Evolutionary conservation across 2,329 filamentous ascomycete species (phyloP).

Genomic region (Hymenoscyphus salicellus): DNA sequence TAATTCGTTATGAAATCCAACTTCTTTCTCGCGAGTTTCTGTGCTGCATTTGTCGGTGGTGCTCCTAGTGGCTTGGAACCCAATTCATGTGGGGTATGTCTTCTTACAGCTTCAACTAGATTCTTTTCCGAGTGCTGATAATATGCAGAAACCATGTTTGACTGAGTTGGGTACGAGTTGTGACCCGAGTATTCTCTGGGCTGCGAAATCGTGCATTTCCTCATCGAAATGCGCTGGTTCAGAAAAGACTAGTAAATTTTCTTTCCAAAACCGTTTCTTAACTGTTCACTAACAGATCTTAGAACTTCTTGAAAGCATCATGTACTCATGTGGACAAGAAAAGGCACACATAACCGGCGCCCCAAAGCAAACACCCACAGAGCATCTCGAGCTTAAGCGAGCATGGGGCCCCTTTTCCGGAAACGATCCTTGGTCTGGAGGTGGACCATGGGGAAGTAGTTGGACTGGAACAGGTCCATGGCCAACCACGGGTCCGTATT

Average conservation of each 20-base stretch:
- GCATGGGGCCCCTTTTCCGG: slow-evolving; percentile 1
- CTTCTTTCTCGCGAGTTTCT: neutral
- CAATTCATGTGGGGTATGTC: neutral
- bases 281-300: neutral
- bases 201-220: slow-evolving; percentile 13
- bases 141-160: neutral
- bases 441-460: slow-evolving; percentile 9
- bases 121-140: neutral
- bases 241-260: slow-evolving; percentile 14
- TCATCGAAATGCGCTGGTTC: slow-evolving; percentile 12
- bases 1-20: slow-evolving; percentile 3
- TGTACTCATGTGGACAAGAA: slow-evolving; percentile 6
- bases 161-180: neutral
- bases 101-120: neutral
- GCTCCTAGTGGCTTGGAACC: neutral
- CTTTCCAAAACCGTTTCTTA: neutral
- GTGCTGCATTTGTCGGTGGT: neutral
- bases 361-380: slow-evolving; percentile 7
- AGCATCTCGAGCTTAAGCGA: neutral
- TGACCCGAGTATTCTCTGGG: neutral
- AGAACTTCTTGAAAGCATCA: slow-evolving; percentile 12
- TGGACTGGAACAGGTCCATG: slow-evolving; percentile 10
- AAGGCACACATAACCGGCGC: slow-evolving; percentile 9
- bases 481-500: slow-evolving; percentile 2
- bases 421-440: slow-evolving; percentile 1